phyloP scores from a whole-genome alignment of 805 yeast genomes.

The Spathaspora hagerdaliae region DNA sequence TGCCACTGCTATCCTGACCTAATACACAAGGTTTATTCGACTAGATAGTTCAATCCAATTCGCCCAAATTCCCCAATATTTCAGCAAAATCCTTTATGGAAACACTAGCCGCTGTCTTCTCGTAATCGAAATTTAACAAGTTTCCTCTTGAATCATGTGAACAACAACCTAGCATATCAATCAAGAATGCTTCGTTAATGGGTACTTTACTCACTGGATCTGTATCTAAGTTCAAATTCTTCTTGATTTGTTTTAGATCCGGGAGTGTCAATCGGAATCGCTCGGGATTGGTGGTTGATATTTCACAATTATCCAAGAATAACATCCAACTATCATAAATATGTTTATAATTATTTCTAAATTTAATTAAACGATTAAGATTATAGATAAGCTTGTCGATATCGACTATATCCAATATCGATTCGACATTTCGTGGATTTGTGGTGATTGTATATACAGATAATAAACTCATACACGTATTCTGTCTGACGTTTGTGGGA shows the following conservation, averaged over 20 bases:
- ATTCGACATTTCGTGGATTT: constrained; percentile 9
- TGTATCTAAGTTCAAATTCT: constrained; percentile 24
- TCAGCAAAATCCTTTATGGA: constrained; percentile 40
- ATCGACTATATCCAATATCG: constrained; percentile 36
- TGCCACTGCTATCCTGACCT: neutral
- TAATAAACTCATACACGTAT: constrained; percentile 22
- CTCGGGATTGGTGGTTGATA: neutral
- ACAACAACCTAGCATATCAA: constrained; percentile 38
- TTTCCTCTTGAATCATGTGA: constrained; percentile 24
- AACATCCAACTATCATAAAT: constrained; percentile 32
- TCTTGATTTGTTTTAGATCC: constrained; percentile 27
- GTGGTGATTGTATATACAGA: constrained; percentile 26
- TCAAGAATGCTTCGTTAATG: constrained; percentile 29
- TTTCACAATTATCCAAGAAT: constrained; percentile 19
- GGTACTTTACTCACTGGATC: constrained; percentile 8
- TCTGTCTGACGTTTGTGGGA: constrained; percentile 16
- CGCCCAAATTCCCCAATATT: constrained; percentile 37
- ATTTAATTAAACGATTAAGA: constrained; percentile 24
- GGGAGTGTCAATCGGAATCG: constrained; percentile 21
- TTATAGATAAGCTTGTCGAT: constrained; percentile 33
- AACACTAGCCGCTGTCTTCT: constrained; percentile 23
- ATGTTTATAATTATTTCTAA: constrained; percentile 24
- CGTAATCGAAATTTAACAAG: constrained; percentile 25
- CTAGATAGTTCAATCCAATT: constrained; percentile 18
- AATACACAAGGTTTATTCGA: neutral